Base-by-base conservation (phyloP, 202 grass and related monocot genomes). In the Hordeum pubiflorum region DNA sequence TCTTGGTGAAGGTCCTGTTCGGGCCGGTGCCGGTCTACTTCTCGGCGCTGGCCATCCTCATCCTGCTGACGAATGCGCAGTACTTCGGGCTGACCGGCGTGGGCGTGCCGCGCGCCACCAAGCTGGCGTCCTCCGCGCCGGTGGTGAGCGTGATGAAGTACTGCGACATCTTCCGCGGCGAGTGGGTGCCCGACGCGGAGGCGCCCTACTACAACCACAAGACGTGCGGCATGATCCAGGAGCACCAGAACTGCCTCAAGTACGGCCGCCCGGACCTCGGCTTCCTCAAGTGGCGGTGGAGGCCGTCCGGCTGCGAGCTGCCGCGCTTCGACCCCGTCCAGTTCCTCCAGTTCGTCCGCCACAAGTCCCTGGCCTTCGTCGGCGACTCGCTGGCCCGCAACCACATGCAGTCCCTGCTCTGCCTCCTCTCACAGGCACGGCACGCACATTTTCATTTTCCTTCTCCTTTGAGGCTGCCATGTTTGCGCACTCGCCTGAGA, bases 231-330 rank as follows among this genome's bases (percentile, higher is more conserved):
- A 75, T 82, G 82, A 95, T 95, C 87, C 92, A 95, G 79, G 92
- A 95, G 82, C 92, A 95, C 85, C 92, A 95, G 92, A 95, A 95
- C 83, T 95, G 92, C 92, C 83, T 90, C 84, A 95, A 88, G 87
- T 90, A 87, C 73, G 92, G 92, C 3, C 58, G 87, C 0, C 89
- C 92, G 6, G 89, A 94, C 82, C 63, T 82, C 1, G 89, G 86
- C 0, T 94, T 92, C 81, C 85, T 94, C 76, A 87, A 83, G 87
- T 94, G 92, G 92, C 79, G 84, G 0, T 94, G 92, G 92, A 36
- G 79, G 8, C 92, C 92, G 0, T 84, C 85, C 1, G 84, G 89
- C 0, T 94, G 92, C 85, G 84, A 90, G 37, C 86, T 94, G 9
- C 84, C 92, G 20, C 87, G 84, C 58, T 94, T 94, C 84, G 87